Evolutionary conservation across 257 asterid species (phyloP), one percentile per base, ranked within the genome.

Genomic region (Gentiana macrophylla): DNA sequence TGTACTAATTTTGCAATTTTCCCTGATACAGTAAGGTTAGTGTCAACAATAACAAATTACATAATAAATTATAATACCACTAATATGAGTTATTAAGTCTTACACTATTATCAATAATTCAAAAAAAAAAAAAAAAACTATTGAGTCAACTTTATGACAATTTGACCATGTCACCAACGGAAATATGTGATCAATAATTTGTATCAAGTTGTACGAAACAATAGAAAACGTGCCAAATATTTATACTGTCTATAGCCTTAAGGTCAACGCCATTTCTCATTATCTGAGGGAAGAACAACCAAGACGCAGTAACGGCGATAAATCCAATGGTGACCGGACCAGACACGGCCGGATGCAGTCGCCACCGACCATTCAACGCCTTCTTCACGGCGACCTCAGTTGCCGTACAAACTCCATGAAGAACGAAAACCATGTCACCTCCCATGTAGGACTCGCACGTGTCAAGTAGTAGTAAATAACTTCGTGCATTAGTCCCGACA

Each of bases 401-500:
- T 0, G 60, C 67, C 57, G 75, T 66, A 7, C 79, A 78, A 1
- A 71, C 1, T n/a, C 94, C 96, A 12, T 87, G 94, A 0, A 87
- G 48, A 3, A 78, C 70, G 37, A 86, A 80, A 69, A 83, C 72
- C 74, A 57, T 35, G 93, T 83, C 70, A 83, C 79, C 70, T 86
- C 93, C 89, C 95, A 83, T 57, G 95, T 70, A 34, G 95, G 93
- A 0, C 8, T 2, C 43, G 37, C 83, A 37, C 93, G 84, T 4
- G 72, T 51, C 47, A 80, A 0, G 51, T 83, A 80, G 15, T 68
- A 79, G 54, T 63, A 83, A 1, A 83, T 11, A 52, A 77, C 1
- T 69, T 83, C 93, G 56, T 86, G 95, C 89, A 83, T 86, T 49
- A 86, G 64, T 2, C 94, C 90, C 0, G 95, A 86, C 24, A 81